Percentiles rank a stretch among this genome's conserved stretches.
Evolutionary conservation across 768 basidiomycete species (phyloP).

Genomic region (Rhizopogon vinicolor): DNA sequence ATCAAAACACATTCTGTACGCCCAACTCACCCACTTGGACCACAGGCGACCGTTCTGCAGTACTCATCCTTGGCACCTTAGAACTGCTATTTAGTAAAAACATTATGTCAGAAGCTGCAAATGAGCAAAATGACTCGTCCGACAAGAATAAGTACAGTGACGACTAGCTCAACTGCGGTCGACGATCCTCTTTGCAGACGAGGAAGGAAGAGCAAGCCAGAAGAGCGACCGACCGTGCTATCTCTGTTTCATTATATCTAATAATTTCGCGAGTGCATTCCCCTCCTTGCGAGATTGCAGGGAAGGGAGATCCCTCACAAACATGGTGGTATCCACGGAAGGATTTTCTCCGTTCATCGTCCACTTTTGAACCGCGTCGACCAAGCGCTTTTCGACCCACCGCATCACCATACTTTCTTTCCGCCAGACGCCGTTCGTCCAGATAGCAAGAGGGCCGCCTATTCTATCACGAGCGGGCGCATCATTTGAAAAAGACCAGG

Average conservation of each 20-base stretch:
- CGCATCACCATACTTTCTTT: constrained; percentile 60
- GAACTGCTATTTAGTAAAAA: too few species aligned
- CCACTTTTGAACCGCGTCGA: constrained; percentile 43
- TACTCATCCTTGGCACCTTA: too few species aligned
- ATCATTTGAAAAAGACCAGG: constrained; percentile 5
- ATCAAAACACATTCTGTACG: too few species aligned
- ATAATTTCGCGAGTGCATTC: neutral
- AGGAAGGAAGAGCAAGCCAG: neutral
- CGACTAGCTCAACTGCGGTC: neutral
- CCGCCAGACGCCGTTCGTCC: constrained; percentile 70
- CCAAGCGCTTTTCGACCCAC: constrained; percentile 49
- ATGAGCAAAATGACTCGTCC: neutral
- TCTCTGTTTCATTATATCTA: neutral
- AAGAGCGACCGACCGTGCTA: neutral
- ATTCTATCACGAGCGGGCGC: neutral
- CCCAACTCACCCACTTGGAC: too few species aligned
- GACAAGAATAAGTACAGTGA: neutral
- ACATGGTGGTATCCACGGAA: neutral
- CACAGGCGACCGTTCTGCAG: too few species aligned
- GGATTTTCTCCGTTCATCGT: neutral
- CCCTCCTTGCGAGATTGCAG: neutral
- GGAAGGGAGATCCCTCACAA: neutral
- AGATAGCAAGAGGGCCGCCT: constrained; percentile 57
- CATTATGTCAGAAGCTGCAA: too few species aligned
- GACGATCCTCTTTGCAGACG: neutral